phyloP scores from a whole-genome alignment of 257 asterid species.

The Primulina tabacum region DNA sequence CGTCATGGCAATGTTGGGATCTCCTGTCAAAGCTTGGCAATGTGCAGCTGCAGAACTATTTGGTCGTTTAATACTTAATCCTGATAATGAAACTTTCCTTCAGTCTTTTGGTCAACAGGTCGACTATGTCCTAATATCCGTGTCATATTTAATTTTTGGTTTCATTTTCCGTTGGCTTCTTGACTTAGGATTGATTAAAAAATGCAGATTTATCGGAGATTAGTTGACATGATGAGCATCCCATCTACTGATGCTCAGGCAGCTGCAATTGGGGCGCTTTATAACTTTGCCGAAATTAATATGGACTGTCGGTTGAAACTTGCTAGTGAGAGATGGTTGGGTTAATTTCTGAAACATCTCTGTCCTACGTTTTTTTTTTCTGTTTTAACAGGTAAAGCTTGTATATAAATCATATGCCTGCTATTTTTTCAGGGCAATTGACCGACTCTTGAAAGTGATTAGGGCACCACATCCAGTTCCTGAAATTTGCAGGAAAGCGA shows the following conservation, averaged over 20 bases:
- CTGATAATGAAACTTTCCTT: slow-evolving; percentile 90
- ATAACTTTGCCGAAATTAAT: slow-evolving; percentile 85
- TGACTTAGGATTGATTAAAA: slow-evolving; percentile 13
- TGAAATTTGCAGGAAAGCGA: slow-evolving; percentile 91
- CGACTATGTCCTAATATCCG: background rate
- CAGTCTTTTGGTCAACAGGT: slow-evolving; percentile 90
- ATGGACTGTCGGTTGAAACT: slow-evolving; percentile 92
- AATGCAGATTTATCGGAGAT: slow-evolving; percentile 71
- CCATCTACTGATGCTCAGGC: slow-evolving; percentile 93
- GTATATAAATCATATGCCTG: slow-evolving; percentile 5
- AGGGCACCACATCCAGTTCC: slow-evolving; percentile 86
- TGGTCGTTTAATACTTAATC: slow-evolving; percentile 88
- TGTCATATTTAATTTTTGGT: background rate
- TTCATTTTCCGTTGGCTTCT: background rate
- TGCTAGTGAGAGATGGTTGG: slow-evolving; percentile 89
- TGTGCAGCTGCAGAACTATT: slow-evolving; percentile 93
- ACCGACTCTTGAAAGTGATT: slow-evolving; percentile 78
- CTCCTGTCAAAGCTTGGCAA: slow-evolving; percentile 91
- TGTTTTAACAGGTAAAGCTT: background rate
- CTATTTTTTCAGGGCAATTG: slow-evolving; percentile 69
- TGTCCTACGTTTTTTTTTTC: background rate
- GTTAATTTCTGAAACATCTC: background rate
- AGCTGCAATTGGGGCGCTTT: slow-evolving; percentile 91
- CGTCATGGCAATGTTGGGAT: slow-evolving; percentile 80
- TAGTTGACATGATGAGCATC: slow-evolving; percentile 83